Conservation (phyloP, 805 yeast species). For the Debaryomyces tyrocola region DNA sequence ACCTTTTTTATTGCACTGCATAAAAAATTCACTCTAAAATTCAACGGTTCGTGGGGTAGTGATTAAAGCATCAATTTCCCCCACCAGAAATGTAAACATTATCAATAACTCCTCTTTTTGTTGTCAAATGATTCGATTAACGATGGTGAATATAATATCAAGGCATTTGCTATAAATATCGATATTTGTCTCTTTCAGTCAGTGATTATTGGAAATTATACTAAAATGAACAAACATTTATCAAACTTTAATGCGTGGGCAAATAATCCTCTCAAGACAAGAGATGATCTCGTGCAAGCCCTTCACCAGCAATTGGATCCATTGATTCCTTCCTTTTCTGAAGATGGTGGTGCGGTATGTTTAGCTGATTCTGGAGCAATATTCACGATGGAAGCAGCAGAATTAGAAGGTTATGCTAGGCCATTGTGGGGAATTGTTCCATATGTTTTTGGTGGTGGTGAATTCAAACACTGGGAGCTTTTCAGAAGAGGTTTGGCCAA, state of each 20-base stretch:
- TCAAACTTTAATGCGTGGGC: slow-evolving; percentile 2
- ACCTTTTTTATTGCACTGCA: no score
- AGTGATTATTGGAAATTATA: no score
- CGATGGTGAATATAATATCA: no score
- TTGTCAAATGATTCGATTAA: no score
- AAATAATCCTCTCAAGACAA: slow-evolving; percentile 3
- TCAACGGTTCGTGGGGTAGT: no score
- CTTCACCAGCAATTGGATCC: slow-evolving; percentile 8
- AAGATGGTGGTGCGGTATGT: slow-evolving; percentile 13
- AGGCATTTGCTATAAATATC: no score
- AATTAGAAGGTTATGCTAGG: slow-evolving; percentile 28
- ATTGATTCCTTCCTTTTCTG: slow-evolving; percentile 8
- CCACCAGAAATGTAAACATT: no score
- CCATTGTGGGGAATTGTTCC: slow-evolving; percentile 32
- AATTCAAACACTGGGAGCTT: slow-evolving; percentile 19
- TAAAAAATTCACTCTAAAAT: no score
- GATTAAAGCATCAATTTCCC: no score
- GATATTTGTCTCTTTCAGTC: no score
- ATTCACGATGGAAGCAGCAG: slow-evolving; percentile 20
- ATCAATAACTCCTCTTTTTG: no score
- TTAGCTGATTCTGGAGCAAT: slow-evolving; percentile 20
- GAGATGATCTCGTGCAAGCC: slow-evolving; percentile 6
- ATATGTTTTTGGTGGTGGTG: slow-evolving; percentile 15
- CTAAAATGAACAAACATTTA: no score
- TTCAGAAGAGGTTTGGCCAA: slow-evolving; percentile 21